Evolutionary conservation across 2,329 filamentous ascomycete species (phyloP), one percentile per base, ranked within the genome.

Genomic region (Sporothrix inflata): DNA sequence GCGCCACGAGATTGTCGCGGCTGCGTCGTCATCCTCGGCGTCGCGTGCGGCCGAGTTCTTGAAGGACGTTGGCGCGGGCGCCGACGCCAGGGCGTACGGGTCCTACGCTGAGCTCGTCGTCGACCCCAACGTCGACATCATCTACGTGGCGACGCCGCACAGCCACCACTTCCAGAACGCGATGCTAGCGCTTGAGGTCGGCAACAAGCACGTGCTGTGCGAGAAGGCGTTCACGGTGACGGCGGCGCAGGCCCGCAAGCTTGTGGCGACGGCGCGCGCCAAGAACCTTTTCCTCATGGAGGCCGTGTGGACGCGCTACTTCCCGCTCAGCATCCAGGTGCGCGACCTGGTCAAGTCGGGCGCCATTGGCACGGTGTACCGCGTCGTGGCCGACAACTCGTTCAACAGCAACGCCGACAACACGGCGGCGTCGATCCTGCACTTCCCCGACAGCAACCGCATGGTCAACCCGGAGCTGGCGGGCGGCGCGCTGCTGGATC

Each of bases 101-200:
- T 93, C 91, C 12, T 97, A 97, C 82, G 86, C 90, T 74, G 92
- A 94, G 79, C 87, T 97, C 38, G 93, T 95, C 34, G 87, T 88
- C 68, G 93, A 97, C 79, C 84, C 91, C 7, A 87, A 93, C 77
- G 88, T 97, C 76, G 92, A 97, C 80, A 92, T 97, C 77, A 83
- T 97, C 82, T 97, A 97, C 81, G 89, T 97, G 71, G 94, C 93
- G 30, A 97, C 94, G 4, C 94, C 94, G 19, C 94, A 97, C 83
- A 94, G 92, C 77, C 94, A 97, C 81, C 94, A 97, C 84, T 97
- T 94, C 84, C 93, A 97, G 81, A 95, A 97, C 82, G 88, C 89
- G 75, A 93, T 94, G 88, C 87, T 97, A n/a, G 92, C 90, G 57
- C 85, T 97, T 51, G 88, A 93, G 76, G 92, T 92, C 8, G 74